Base-by-base conservation (phyloP, 2,329 filamentous ascomycete genomes). In the Trichoderma oligosporum region DNA sequence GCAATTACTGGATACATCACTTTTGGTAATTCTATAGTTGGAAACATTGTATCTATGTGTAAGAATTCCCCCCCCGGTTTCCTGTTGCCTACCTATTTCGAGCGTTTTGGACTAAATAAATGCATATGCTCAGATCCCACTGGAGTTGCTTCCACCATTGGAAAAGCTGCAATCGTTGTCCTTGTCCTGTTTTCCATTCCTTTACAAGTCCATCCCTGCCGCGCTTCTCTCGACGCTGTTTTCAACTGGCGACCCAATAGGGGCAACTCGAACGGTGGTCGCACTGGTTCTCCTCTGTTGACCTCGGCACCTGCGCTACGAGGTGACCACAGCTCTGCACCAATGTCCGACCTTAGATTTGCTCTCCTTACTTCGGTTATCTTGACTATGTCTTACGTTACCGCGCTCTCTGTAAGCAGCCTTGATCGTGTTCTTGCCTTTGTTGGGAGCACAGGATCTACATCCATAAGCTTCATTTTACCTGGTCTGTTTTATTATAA, bases 401-500 rank as follows among this genome's bases (percentile, higher is more conserved):
- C 90, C 7, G 91, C 94, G 22, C 89, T 99, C 76, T 95, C 90
- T 0, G 92, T 99, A 3, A 89, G 85, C 18, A 94, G 88, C 11
- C 81, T 99, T 3, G 92, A 96, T 69, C 87, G 89, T 45, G 92
- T 99, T 1, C 81, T 99, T 0, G 93, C 94, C 0, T 99, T 97
- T 65, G 94, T 99, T 9, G 94, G 94, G 35, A 91, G 88, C 65
- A 99, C 94, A 0, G 94, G 94, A 53, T 93, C 88, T 51, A 99
- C 94, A 0, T 91, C 90, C 60, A 99, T 99, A 66, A 96, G 90
- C 61, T 99, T 99, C 70, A 97, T 99, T 63, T 80, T 99, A 0
- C 94, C 94, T 0, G 94, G 94, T 0, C 75, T 99, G 4, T 99
- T 99, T 72, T 99, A 97, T 73, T 99, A 97, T 76, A 97, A 97